Evolutionary conservation across 2,329 filamentous ascomycete species (phyloP).

Genomic region (Paraphaeosphaeria sporulosa): DNA sequence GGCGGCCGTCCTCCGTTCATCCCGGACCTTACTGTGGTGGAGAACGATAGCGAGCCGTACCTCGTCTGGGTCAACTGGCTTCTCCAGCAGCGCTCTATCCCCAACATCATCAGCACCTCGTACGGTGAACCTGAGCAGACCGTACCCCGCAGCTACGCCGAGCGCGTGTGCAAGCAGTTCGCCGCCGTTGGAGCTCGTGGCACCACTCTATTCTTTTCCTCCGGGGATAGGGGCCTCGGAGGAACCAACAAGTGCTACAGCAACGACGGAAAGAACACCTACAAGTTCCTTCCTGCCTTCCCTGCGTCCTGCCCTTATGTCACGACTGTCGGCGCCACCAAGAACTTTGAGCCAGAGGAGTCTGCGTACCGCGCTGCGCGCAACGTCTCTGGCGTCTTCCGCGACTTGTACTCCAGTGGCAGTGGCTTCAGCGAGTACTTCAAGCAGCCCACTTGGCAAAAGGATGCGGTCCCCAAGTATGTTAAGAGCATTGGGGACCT

Average conservation of each 20-base stretch:
- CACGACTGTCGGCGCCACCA: slow-evolving; percentile 70
- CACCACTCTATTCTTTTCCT: slow-evolving; percentile 69
- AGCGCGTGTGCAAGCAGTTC: slow-evolving; percentile 69
- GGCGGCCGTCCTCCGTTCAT: slow-evolving; percentile 64
- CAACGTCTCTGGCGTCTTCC: slow-evolving; percentile 45
- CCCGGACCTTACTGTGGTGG: slow-evolving; percentile 56
- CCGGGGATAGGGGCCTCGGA: slow-evolving; percentile 68
- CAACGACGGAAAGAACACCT: slow-evolving; percentile 65
- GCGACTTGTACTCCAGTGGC: slow-evolving; percentile 61
- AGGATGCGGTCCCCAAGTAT: slow-evolving; percentile 54
- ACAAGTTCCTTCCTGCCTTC: slow-evolving; percentile 67
- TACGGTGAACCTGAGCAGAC: slow-evolving; percentile 74
- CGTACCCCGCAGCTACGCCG: slow-evolving; percentile 67
- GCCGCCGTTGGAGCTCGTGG: slow-evolving; percentile 72
- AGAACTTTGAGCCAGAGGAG: slow-evolving; percentile 62
- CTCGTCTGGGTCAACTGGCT: slow-evolving; percentile 68
- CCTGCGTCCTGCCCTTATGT: slow-evolving; percentile 73
- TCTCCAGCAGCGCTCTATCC: slow-evolving; percentile 63
- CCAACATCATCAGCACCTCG: slow-evolving; percentile 69
- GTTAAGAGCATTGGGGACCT: slow-evolving; percentile 50
- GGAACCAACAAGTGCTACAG: slow-evolving; percentile 60
- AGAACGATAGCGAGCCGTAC: slow-evolving; percentile 73
- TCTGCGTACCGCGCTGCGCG: slow-evolving; percentile 49
- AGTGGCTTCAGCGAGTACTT: slow-evolving; percentile 61
- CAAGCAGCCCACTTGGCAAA: slow-evolving; percentile 58